Evolutionary conservation across 2,329 filamentous ascomycete genomes (phyloP).

Genomic region (Hymenoscyphus repandus): DNA sequence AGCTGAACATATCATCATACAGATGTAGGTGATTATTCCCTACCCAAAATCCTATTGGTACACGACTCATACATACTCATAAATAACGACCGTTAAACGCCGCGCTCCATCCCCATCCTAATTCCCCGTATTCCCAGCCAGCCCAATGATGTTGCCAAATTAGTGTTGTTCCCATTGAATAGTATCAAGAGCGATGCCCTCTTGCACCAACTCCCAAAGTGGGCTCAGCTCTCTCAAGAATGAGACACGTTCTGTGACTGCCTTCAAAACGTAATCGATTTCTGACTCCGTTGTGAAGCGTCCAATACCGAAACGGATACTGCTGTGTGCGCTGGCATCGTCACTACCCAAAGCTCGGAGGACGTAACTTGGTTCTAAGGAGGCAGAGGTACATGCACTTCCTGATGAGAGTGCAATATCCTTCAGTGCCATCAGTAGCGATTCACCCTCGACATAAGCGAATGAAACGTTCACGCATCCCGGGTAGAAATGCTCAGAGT

Average conservation of each 20-base stretch:
- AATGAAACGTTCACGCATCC: constrained; percentile 98
- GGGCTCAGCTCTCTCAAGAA: constrained; percentile 94
- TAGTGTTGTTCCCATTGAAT: constrained; percentile 99
- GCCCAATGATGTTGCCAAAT: constrained; percentile 4
- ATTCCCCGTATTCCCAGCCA: not conserved
- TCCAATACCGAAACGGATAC: constrained; percentile 95
- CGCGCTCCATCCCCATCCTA: not conserved
- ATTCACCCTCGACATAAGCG: constrained; percentile 96
- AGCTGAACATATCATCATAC: not conserved
- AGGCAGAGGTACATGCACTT: constrained; percentile 94
- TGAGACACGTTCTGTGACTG: constrained; percentile 81
- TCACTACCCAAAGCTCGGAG: constrained; percentile 90
- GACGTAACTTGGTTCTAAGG: constrained; percentile 93
- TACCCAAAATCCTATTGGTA: not conserved
- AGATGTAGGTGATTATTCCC: not conserved
- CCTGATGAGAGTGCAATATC: constrained; percentile 96
- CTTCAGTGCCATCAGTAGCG: constrained; percentile 95
- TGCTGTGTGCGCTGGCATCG: constrained; percentile 95
- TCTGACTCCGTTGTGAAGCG: constrained; percentile 92
- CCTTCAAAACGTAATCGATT: constrained; percentile 96
- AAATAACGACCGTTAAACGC: not conserved
- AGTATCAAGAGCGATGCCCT: constrained; percentile 89
- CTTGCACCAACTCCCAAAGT: constrained; percentile 95
- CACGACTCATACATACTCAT: not conserved
- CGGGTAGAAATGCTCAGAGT: constrained; percentile 77